Percentiles rank a stretch among this genome's conserved stretches.
phyloP scores from a whole-genome alignment of 2,329 filamentous ascomycete genomes.

The Penicillium occitanis region DNA sequence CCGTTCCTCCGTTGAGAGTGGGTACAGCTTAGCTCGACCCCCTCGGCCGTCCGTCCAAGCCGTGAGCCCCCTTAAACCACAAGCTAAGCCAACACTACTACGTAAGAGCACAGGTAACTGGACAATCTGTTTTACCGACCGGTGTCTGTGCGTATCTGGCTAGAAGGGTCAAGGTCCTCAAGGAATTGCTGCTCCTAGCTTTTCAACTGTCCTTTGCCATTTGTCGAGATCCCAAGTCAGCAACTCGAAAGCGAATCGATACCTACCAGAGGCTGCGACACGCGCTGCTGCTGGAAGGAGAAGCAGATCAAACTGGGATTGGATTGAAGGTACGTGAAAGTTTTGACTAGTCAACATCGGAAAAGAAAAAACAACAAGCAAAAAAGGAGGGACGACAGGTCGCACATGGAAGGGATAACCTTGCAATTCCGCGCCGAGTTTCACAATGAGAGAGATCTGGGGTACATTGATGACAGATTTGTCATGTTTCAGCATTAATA shows the following conservation, averaged over 20 bases:
- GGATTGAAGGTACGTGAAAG: conserved; percentile 12
- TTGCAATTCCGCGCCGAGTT: not conserved
- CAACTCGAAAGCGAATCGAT: not conserved
- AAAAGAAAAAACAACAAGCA: not conserved
- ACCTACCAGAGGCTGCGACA: conserved; percentile 15
- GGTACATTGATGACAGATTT: not conserved
- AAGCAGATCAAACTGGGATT: not conserved
- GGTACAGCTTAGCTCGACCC: conserved; percentile 1
- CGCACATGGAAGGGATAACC: conserved; percentile 2
- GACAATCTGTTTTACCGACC: conserved; percentile 12
- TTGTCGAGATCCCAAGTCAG: not conserved
- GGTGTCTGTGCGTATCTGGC: conserved; percentile 16
- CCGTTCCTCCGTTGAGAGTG: not conserved
- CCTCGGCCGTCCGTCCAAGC: not conserved
- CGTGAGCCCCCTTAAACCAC: conserved; percentile 7
- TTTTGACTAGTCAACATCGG: not conserved
- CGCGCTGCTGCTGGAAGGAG: conserved; percentile 12
- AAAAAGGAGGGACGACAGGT: conserved; percentile 5
- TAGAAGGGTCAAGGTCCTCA: not conserved
- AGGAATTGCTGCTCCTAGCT: conserved; percentile 10
- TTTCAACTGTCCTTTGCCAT: not conserved
- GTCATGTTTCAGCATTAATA: not conserved
- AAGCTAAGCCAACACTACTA: conserved; percentile 4
- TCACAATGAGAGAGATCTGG: not conserved
- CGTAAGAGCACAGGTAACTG: not conserved